Conservation (phyloP, 169 alveolate species). For the Plasmodium blacklocki region DNA sequence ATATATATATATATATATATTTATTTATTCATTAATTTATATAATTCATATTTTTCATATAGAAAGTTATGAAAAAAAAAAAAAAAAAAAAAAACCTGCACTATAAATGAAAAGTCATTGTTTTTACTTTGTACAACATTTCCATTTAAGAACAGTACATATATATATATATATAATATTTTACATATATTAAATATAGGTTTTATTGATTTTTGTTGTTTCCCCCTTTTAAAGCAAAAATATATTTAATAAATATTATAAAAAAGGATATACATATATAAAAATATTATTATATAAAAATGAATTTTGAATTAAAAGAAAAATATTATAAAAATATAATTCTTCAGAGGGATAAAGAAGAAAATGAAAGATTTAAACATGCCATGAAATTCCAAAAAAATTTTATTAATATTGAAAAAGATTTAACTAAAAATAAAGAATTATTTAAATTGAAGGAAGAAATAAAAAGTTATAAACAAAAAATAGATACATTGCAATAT, state of each 20-base stretch:
- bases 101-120: too few species aligned
- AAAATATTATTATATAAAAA: not conserved
- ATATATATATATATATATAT: too few species aligned
- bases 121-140: not conserved
- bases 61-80: too few species aligned
- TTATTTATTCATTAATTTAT: too few species aligned
- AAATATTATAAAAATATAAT: slow-evolving; percentile 31
- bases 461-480: slow-evolving; percentile 42
- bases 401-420: slow-evolving; percentile 10
- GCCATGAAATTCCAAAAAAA: slow-evolving; percentile 34
- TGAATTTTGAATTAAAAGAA: slow-evolving; percentile 35
- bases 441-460: slow-evolving; percentile 23
- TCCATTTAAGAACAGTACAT: not conserved
- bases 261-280: too few species aligned
- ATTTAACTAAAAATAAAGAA: slow-evolving; percentile 29
- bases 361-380: slow-evolving; percentile 30
- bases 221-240: too few species aligned
- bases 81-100: too few species aligned
- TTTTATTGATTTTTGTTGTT: too few species aligned
- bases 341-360: slow-evolving; percentile 32
- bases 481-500: slow-evolving; percentile 25
- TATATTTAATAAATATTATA: too few species aligned
- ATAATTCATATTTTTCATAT: too few species aligned
- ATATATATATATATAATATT: not conserved
- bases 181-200: too few species aligned